Conservation (phyloP, 2,329 filamentous ascomycete species). For the Sclerotinia minor region DNA sequence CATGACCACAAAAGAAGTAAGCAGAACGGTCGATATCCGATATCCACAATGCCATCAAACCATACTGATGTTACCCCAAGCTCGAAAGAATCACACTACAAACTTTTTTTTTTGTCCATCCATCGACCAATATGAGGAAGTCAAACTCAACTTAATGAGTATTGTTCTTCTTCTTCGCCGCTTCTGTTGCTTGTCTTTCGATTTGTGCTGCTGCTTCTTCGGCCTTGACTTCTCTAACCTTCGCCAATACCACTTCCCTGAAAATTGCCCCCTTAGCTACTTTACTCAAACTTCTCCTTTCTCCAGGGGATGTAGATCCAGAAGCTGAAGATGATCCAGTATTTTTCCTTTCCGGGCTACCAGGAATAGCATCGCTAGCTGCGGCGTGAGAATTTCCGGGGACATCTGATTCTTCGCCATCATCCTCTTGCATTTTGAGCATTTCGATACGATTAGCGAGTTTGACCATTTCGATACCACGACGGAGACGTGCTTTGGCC, state of each 20-base stretch:
- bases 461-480: conserved; percentile 95
- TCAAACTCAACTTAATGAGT: conserved; percentile 23
- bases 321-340: conserved; percentile 26
- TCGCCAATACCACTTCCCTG: conserved; percentile 89
- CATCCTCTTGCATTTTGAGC: conserved; percentile 90
- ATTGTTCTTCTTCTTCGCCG: conserved; percentile 36
- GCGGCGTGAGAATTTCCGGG: conserved; percentile 59
- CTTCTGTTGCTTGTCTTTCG: conserved; percentile 44
- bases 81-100: conserved; percentile 12
- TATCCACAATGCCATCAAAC: conserved; percentile 21
- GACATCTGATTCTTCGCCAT: conserved; percentile 69
- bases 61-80: conserved; percentile 20
- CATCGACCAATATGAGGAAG: not conserved
- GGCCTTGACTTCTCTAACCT: conserved; percentile 85
- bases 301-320: conserved; percentile 29
- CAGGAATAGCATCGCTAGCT: conserved; percentile 47
- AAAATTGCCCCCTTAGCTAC: conserved; percentile 73
- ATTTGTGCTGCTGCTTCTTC: conserved; percentile 76
- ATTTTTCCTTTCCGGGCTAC: conserved; percentile 27
- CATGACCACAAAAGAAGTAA: conserved; percentile 14
- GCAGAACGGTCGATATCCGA: conserved; percentile 16
- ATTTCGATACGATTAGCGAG: conserved; percentile 92
- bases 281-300: conserved; percentile 50
- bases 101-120: conserved; percentile 1
- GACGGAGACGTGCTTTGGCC: conserved; percentile 83